Evolutionary conservation across 306 rosid genomes (phyloP).

Genomic region (Lathyrus sativus): DNA sequence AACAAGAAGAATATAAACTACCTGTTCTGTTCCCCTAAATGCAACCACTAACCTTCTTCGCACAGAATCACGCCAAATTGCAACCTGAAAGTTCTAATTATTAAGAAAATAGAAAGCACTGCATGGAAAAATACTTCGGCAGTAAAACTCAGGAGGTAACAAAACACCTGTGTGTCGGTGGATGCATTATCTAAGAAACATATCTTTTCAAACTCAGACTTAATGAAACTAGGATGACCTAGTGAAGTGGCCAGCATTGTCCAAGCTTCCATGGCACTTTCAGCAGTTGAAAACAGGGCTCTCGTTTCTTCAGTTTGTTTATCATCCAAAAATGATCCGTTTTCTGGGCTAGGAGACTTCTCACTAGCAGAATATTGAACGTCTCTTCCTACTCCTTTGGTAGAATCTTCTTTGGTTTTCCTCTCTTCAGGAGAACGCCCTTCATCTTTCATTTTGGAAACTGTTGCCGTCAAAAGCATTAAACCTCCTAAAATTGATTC

Average conservation of each 20-base stretch:
- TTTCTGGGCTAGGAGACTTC: slow-evolving; percentile 47
- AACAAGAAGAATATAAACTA: slow-evolving; percentile 40
- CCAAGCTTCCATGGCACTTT: slow-evolving; percentile 98
- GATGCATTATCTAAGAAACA: slow-evolving; percentile 81
- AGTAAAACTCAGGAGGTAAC: slow-evolving; percentile 31
- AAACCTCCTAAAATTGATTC: slow-evolving; percentile 88
- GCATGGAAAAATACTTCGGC: slow-evolving; percentile 24
- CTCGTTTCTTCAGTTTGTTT: slow-evolving; percentile 78
- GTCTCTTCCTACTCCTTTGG: slow-evolving; percentile 41
- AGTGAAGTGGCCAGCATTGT: slow-evolving; percentile 92
- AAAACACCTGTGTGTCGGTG: slow-evolving; percentile 86
- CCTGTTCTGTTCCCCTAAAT: slow-evolving; percentile 98
- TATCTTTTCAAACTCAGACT: slow-evolving; percentile 91
- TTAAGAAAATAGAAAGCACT: slow-evolving; percentile 39
- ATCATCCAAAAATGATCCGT: slow-evolving; percentile 57
- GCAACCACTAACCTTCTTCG: slow-evolving; percentile 82
- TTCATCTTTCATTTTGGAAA: slow-evolving; percentile 69
- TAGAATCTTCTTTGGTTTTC: slow-evolving; percentile 45
- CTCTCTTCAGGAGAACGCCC: slow-evolving; percentile 47
- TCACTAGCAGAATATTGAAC: slow-evolving; percentile 37
- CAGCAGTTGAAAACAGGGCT: slow-evolving; percentile 83
- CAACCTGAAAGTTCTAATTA: slow-evolving; percentile 65
- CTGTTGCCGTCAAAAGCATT: slow-evolving; percentile 81
- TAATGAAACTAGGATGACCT: slow-evolving; percentile 92
- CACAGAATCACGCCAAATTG: slow-evolving; percentile 87